These are phyloP conservation scores for Plasmodium yoelii DNA, from an alignment of 169 alveolate species.

Conservation along the genomic window DNA sequence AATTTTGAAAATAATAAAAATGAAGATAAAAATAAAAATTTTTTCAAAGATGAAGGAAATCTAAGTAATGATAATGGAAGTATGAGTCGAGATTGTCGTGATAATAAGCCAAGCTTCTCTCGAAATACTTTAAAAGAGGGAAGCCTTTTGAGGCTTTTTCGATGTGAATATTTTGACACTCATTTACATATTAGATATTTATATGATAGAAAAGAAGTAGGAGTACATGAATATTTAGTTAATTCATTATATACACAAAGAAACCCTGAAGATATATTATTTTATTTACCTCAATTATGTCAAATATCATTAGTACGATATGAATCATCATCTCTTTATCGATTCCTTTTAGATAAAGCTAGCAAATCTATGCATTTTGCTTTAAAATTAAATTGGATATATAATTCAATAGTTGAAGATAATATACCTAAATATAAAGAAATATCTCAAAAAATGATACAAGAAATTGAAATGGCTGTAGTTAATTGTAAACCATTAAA, in stretches of 20 bases:
- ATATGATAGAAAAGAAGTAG: conserved; percentile 89
- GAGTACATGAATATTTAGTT: conserved; percentile 93
- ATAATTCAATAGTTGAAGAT: conserved; percentile 88
- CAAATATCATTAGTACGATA: conserved; percentile 82
- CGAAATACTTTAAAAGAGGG: conserved; percentile 83
- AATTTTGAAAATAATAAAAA: neutral
- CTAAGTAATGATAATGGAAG: neutral
- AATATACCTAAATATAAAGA: conserved; percentile 81
- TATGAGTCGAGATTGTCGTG: neutral
- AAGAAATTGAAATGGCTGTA: conserved; percentile 93
- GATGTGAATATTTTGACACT: conserved; percentile 92
- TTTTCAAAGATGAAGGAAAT: neutral
- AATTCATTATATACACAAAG: conserved; percentile 90
- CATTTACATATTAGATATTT: conserved; percentile 90
- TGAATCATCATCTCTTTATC: conserved; percentile 85
- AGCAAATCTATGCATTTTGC: conserved; percentile 92
- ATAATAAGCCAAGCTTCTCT: conserved; percentile 4
- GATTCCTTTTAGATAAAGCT: conserved; percentile 89
- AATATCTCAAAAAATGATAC: conserved; percentile 90
- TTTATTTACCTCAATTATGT: conserved; percentile 89
- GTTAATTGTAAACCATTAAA: conserved; percentile 88
- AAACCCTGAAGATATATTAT: conserved; percentile 85
- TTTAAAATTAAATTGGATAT: conserved; percentile 90
- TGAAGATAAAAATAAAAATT: neutral
- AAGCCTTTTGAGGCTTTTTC: conserved; percentile 89